These are phyloP conservation scores for Pascua sp. DNA, from an alignment of 1,284 basidiomycete genomes.

Conservation along the genomic window DNA sequence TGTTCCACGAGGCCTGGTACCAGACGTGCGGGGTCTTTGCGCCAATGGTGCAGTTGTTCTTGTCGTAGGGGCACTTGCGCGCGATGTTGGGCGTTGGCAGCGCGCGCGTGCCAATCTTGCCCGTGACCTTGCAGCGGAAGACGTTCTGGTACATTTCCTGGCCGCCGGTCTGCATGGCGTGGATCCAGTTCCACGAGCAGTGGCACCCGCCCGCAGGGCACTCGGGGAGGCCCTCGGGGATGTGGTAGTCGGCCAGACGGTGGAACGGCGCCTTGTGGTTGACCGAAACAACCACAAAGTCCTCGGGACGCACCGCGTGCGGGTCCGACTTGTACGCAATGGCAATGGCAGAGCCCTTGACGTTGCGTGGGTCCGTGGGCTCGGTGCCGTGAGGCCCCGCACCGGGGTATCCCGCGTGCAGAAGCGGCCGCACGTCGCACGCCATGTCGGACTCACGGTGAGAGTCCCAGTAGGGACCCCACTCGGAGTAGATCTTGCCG, in stretches of 20 bases:
- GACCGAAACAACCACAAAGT: constrained; percentile 68
- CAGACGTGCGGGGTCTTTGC: not conserved
- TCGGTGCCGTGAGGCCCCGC: too few relatives aligned
- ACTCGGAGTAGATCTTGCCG: too few relatives aligned
- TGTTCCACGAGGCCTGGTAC: not conserved
- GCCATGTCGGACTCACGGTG: too few relatives aligned
- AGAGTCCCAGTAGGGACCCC: too few relatives aligned
- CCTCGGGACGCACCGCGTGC: constrained; percentile 58
- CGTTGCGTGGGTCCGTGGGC: not conserved
- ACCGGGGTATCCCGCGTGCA: too few relatives aligned
- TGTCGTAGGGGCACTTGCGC: not conserved
- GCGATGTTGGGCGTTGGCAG: not conserved
- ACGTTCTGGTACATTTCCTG: constrained; percentile 61
- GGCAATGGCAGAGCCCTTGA: constrained; percentile 47
- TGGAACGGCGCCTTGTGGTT: constrained; percentile 70
- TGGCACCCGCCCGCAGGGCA: constrained; percentile 64
- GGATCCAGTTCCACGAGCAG: constrained; percentile 69
- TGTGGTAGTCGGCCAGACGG: constrained; percentile 58
- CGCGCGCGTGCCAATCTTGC: constrained; percentile 38
- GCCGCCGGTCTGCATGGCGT: constrained; percentile 9
- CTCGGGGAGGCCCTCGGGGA: constrained; percentile 63
- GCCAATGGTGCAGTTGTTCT: not conserved
- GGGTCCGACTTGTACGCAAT: constrained; percentile 65
- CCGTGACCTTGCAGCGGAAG: constrained; percentile 66
- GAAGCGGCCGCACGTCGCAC: too few relatives aligned